These are phyloP conservation scores for Carex scoparia DNA, from an alignment of 176 grass and related monocot genomes.

Conservation along the genomic window DNA sequence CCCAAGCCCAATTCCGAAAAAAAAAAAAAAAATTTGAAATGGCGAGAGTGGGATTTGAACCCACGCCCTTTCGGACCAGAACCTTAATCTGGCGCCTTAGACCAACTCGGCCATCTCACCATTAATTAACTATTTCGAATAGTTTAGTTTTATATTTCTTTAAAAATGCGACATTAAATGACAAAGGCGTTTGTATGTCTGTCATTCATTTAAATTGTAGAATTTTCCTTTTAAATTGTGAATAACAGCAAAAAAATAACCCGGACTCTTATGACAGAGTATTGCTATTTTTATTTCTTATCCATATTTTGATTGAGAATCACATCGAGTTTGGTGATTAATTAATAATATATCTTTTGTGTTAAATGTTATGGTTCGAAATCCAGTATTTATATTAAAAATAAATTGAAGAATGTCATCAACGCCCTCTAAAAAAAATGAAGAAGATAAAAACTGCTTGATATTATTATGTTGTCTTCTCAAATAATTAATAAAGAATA, in stretches of 20 bases:
- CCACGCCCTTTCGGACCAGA: slow-evolving; percentile 62
- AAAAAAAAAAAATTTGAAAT: background rate
- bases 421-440: too few species aligned
- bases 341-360: too few species aligned
- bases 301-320: background rate
- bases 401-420: too few species aligned
- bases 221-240: background rate
- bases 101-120: slow-evolving; percentile 39
- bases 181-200: too few species aligned
- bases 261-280: background rate
- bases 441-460: background rate
- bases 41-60: slow-evolving; percentile 66
- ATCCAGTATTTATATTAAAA: too few species aligned
- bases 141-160: too few species aligned
- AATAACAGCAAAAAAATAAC: background rate
- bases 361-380: too few species aligned
- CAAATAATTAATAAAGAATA: background rate
- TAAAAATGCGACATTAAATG: too few species aligned
- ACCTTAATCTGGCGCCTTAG: slow-evolving; percentile 65
- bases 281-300: background rate
- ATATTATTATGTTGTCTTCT: background rate
- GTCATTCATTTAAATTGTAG: background rate
- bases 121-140: background rate
- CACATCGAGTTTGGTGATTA: too few species aligned
- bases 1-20: too few species aligned